Base-by-base conservation (phyloP, 225 moss, liverwort and hornwort genomes). In the Marchantia polymorpha region DNA sequence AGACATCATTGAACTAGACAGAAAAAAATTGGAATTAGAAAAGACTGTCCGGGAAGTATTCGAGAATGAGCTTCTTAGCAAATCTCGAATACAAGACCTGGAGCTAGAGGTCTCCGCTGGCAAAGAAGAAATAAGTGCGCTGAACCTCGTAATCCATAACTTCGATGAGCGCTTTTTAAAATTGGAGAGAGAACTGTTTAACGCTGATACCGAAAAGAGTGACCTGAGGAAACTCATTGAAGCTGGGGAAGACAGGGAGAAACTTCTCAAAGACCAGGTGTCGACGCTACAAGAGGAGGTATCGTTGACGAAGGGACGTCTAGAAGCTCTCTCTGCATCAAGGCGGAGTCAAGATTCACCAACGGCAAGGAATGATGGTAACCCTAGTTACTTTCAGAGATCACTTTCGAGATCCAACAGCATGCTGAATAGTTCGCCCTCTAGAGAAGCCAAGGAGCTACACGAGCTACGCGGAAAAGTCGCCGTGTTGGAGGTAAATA, bases 71-170 rank as follows among this genome's bases (percentile, higher is more conserved):
- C 88, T 90, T 69, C 84, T 90, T 14, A 83, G 84, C 89, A 91
- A 91, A 75, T 90, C 91, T 81, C 89, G 77, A 52, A 83, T 91
- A 69, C 88, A 92, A 66, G 93, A 96, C 83, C 84, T 96, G 53
- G 89, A 92, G 83, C 86, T 77, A 82, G 90, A 94, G 61, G 87
- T 96, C 47, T 88, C 87, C 68, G 75, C 80, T 47, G 79, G 91
- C 47, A 67, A 77, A 11, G 86, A 86, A 55, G 81, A 83, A 66
- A 50, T 86, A 76, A 86, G 84, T 52, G 82, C 86, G 30, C 77
- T 84, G 50, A 89, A 86, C 74, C 88, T 86, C 12, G 79, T 90
- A 65, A 89, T 84, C 77, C 80, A 75, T 11, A 85, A 84, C 67
- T 30, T 79, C 27, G 89, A 87, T 83, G 85, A 83, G 30, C 85